Conservation (phyloP, 148 eudicot genomes). For the Nyssa sinensis region DNA sequence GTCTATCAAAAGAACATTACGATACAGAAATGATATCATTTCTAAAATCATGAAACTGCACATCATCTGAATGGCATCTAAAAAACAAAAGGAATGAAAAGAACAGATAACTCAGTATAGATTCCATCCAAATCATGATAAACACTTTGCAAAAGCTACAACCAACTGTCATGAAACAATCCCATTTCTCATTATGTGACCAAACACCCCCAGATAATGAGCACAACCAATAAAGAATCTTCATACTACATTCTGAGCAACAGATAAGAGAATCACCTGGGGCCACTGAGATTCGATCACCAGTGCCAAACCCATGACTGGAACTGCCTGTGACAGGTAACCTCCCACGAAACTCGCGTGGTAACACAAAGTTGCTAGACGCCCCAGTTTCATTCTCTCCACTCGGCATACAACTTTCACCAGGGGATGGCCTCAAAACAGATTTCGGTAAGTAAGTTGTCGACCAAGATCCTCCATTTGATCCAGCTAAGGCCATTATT, state of each 20-base stretch:
- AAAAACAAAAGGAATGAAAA: background rate
- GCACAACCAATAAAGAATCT: background rate
- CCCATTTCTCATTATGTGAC: background rate
- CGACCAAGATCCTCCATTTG: slow-evolving; percentile 90
- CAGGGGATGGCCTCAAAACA: slow-evolving; percentile 22
- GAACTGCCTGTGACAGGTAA: slow-evolving; percentile 26
- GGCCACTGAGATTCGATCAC: slow-evolving; percentile 18
- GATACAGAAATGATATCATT: too few relatives aligned
- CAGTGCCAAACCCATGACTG: slow-evolving; percentile 31
- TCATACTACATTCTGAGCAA: background rate
- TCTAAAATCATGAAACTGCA: background rate
- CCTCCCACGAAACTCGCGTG: slow-evolving; percentile 31
- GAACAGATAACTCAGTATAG: background rate
- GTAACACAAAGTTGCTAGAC: slow-evolving; percentile 19
- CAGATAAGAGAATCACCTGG: slow-evolving; percentile 18
- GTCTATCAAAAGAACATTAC: too few relatives aligned
- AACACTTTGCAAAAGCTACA: background rate
- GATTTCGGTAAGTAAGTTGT: slow-evolving; percentile 46
- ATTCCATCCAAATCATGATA: background rate
- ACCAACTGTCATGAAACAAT: too few relatives aligned
- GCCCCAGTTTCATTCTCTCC: slow-evolving; percentile 36
- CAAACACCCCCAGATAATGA: background rate
- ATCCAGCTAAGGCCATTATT: slow-evolving; percentile 76
- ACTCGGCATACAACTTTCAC: slow-evolving; percentile 23
- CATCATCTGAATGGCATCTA: too few relatives aligned